These are phyloP conservation scores for Penicillium polonicum DNA, from an alignment of 2,329 filamentous ascomycete genomes.

Conservation along the genomic window DNA sequence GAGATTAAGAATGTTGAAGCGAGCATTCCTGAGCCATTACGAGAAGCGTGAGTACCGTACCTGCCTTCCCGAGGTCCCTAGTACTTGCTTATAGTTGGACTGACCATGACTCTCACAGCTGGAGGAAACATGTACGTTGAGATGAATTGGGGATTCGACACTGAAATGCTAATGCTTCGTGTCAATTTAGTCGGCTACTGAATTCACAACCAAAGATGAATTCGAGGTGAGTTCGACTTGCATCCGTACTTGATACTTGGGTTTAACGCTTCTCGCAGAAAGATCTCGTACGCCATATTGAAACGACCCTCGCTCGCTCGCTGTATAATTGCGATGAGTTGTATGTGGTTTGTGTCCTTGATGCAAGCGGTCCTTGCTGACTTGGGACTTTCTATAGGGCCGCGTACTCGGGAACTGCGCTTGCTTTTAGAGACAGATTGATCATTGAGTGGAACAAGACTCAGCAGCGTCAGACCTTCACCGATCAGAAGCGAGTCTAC, in stretches of 20 bases:
- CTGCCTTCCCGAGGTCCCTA: background rate
- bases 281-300: conserved; percentile 89
- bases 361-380: background rate
- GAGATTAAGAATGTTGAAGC: conserved; percentile 96
- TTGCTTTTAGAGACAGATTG: conserved; percentile 89
- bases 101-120: conserved; percentile 42
- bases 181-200: conserved; percentile 55
- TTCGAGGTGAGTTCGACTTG: conserved; percentile 56
- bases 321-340: conserved; percentile 97
- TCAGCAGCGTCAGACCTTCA: conserved; percentile 89
- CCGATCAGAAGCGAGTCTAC: conserved; percentile 90
- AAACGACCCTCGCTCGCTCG: conserved; percentile 91
- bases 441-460: conserved; percentile 98
- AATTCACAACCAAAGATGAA: conserved; percentile 75
- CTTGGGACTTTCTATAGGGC: conserved; percentile 51
- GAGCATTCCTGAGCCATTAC: conserved; percentile 82
- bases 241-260: background rate
- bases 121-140: conserved; percentile 58
- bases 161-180: conserved; percentile 7
- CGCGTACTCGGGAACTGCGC: conserved; percentile 83
- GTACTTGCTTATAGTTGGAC: conserved; percentile 5
- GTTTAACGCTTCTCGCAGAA: conserved; percentile 49
- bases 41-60: conserved; percentile 72
- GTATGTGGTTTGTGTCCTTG: conserved; percentile 33
- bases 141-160: background rate